Evolutionary conservation across 306 rosid species (phyloP), one percentile per base, ranked within the genome.

Genomic region (Ceratonia siliqua): DNA sequence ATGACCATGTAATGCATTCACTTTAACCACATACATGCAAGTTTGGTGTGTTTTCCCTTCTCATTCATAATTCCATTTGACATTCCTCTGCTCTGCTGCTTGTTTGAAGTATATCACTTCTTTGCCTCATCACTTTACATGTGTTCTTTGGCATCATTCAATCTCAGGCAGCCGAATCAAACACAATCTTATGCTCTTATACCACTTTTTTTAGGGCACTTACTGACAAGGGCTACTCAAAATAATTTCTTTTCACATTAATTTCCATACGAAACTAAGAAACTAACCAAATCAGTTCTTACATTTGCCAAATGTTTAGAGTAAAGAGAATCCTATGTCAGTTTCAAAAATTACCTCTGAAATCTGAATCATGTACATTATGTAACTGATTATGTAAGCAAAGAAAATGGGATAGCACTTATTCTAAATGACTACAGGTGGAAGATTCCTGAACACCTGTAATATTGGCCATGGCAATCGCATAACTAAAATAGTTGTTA

Each of bases 11-110:
- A 62, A 61, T 39, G 63, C 35, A 38, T 62, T 61, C 9, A 27
- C 65, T 41, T 73, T 58, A 7, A 58, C 21, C 43, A 41, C 56
- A 68, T 68, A 52, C 52, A n/a, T n/a, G n/a, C 49, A 50, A 50
- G 80, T 49, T 80, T 62, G 59, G 61, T 59, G 62, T 70, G 18
- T 45, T 50, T 59, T n/a, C n/a, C n/a, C n/a, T n/a, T 58, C n/a
- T 12, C 41, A 14, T 15, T 7, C 1, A 32, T 30, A 15, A 7
- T 58, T 49, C 18, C 12, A 0, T 15, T 14, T 45, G 8, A 5
- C 13, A 21, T 56, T 56, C 38, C 35, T 15, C 39, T 56, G 10
- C 21, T 33, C 13, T 21, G 2, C n/a, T n/a, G n/a, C n/a, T n/a
- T n/a, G n/a, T 38, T 63, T 33, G 22, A 63, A 22, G 35, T 18